Base-by-base conservation (phyloP, 2,329 filamentous ascomycete species). In the Monosporascus sp. region DNA sequence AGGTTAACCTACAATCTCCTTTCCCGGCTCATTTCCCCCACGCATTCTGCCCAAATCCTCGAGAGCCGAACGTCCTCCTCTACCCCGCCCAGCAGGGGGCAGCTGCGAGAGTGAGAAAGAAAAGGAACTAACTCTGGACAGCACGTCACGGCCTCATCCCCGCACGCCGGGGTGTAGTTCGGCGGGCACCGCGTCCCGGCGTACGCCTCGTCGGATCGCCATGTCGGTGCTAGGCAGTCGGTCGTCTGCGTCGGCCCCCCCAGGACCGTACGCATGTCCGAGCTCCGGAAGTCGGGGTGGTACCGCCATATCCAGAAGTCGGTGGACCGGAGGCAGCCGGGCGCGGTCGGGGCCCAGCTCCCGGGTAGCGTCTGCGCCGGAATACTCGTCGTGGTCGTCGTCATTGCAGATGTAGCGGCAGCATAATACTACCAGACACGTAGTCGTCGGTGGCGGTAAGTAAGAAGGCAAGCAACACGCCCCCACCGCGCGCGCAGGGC, bases 261-360 rank as follows among this genome's bases (percentile, higher is more conserved):
- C 9, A 63, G 49, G 3, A 62, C 61, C 6, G 62, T 64, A 6
- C 57, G 54, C 15, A 51, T 54, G 44, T 62, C 59, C 0, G 1
- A 3, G 8, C 17, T 9, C 15, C 11, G 37, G 1, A 38, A 5
- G 9, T 24, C 20, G 9, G 42, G 1, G 18, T 54, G 20, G 34
- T 54, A 61, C 22, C 57, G 51, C 57, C 59, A 64, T 38, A 66
- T 53, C 60, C 60, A 66, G 42, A 54, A 58, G 38, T 64, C 62
- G 2, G 37, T 48, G 5, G 51, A 47, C 41, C 52, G 51, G 18
- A 61, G 55, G 47, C 61, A 63, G n/a, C 56, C 56, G 5, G 52
- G 39, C 7, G 54, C n/a, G 37, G 49, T 47, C 18, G 56, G 52
- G 42, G 52, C 47, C 39, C 58, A 57, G 34, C 47, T 53, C 4